These are phyloP conservation scores for Kodamaea sagamina DNA, from an alignment of 805 yeast species.

Conservation along the genomic window DNA sequence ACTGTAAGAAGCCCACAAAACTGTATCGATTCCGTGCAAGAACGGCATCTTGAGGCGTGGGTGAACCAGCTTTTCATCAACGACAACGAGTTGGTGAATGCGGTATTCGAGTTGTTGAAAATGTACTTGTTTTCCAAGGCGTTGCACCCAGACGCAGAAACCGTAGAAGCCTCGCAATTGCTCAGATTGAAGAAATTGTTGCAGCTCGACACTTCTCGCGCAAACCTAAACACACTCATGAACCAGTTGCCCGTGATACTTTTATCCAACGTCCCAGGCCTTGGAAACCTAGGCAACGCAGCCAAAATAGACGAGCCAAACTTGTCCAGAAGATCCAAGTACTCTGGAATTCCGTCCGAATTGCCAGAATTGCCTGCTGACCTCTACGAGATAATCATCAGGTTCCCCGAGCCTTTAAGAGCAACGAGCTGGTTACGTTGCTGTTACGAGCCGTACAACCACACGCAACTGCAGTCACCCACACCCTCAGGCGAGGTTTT, in stretches of 20 bases:
- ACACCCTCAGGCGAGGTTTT: constrained; percentile 19
- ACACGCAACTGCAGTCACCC: neutral
- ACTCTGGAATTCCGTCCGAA: constrained; percentile 54
- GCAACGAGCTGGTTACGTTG: constrained; percentile 95
- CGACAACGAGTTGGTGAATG: constrained; percentile 71
- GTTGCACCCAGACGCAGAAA: constrained; percentile 31
- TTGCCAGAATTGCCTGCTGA: constrained; percentile 62
- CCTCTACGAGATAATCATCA: constrained; percentile 60
- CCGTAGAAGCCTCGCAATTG: constrained; percentile 34
- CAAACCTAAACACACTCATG: constrained; percentile 53
- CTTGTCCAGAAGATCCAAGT: constrained; percentile 53
- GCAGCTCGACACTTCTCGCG: constrained; percentile 48
- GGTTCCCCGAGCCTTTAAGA: constrained; percentile 79
- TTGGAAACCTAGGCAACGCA: constrained; percentile 24
- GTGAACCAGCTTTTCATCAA: constrained; percentile 60
- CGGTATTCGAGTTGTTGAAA: constrained; percentile 79
- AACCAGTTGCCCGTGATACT: constrained; percentile 63
- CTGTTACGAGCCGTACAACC: constrained; percentile 69
- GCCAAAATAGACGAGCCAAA: constrained; percentile 21
- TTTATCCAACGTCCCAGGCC: constrained; percentile 32
- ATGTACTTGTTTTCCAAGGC: constrained; percentile 73
- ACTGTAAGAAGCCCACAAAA: constrained; percentile 26
- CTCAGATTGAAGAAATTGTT: constrained; percentile 51
- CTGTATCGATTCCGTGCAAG: constrained; percentile 42
- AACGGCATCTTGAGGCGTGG: constrained; percentile 50